A percentile compares a stretch with the other conserved stretches of the same genome.
Conservation (phyloP, 495 filamentous ascomycete species). For the Penicillium roqueforti region DNA sequence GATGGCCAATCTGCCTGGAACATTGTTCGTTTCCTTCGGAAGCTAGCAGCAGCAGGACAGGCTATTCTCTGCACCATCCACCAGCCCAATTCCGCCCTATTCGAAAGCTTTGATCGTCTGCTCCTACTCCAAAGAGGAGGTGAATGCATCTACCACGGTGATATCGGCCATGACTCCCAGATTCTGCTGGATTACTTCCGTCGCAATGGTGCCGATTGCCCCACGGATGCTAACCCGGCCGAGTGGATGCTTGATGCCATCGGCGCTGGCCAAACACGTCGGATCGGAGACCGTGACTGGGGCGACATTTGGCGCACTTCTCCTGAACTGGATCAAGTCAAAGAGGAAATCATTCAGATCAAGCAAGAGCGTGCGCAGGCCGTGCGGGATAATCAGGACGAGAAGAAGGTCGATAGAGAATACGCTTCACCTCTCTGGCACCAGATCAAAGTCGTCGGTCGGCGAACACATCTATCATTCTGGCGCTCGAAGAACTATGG, state of each 20-base stretch:
- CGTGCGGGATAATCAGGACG: slow-evolving; percentile 33
- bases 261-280: slow-evolving; percentile 69
- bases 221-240: slow-evolving; percentile 65
- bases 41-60: slow-evolving; percentile 76
- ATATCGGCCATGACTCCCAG: slow-evolving; percentile 53
- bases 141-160: slow-evolving; percentile 62
- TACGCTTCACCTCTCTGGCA: slow-evolving; percentile 71
- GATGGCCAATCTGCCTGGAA: slow-evolving; percentile 85
- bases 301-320: slow-evolving; percentile 72
- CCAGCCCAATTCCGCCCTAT: slow-evolving; percentile 81
- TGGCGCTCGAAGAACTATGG: slow-evolving; percentile 74
- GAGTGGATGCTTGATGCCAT: slow-evolving; percentile 89
- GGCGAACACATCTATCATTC: slow-evolving; percentile 61
- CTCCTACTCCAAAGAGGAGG: slow-evolving; percentile 63
- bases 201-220: slow-evolving; percentile 45
- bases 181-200: slow-evolving; percentile 50
- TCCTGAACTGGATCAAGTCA: slow-evolving; percentile 62
- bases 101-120: slow-evolving; percentile 73
- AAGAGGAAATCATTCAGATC: slow-evolving; percentile 62
- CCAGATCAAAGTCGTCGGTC: slow-evolving; percentile 63
- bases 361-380: slow-evolving; percentile 55
- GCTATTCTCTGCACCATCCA: slow-evolving; percentile 92
- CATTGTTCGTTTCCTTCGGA: slow-evolving; percentile 82
- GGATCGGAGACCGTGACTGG: slow-evolving; percentile 74
- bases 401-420: slow-evolving; percentile 50